Evolutionary conservation across 495 filamentous ascomycete species (phyloP).

Genomic region (Xylaria bambusicola): DNA sequence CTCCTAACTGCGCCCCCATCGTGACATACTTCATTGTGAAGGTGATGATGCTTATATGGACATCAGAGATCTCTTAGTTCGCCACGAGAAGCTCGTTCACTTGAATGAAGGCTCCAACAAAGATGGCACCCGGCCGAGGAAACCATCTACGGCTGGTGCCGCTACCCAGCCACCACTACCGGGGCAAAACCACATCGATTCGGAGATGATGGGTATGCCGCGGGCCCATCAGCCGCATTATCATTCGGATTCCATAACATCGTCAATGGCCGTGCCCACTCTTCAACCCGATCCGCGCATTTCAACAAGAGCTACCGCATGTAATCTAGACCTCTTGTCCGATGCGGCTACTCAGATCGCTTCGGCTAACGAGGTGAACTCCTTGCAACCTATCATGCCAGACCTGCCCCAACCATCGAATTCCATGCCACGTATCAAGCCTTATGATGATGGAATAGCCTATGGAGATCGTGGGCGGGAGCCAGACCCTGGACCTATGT

Average conservation of each 20-base stretch:
- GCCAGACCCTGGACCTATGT: slow-evolving; percentile 43
- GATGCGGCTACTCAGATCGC: slow-evolving; percentile 54
- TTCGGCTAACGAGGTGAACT: slow-evolving; percentile 49
- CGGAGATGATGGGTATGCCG: slow-evolving; percentile 47
- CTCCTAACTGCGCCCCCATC: slow-evolving; percentile 20
- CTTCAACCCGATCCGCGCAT: slow-evolving; percentile 44
- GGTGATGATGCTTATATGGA: slow-evolving; percentile 52
- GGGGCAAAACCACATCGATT: slow-evolving; percentile 43
- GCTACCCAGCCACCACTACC: slow-evolving; percentile 30
- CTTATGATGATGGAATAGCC: slow-evolving; percentile 44
- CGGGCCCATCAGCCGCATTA: slow-evolving; percentile 39
- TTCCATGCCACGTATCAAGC: slow-evolving; percentile 46
- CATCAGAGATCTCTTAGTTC: slow-evolving; percentile 70
- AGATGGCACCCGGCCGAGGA: slow-evolving; percentile 48
- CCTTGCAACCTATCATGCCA: slow-evolving; percentile 50
- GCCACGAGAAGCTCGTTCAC: slow-evolving; percentile 74
- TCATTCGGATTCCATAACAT: slow-evolving; percentile 39
- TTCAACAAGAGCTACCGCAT: slow-evolving; percentile 46
- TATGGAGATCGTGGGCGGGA: slow-evolving; percentile 47
- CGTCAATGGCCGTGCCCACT: slow-evolving; percentile 38
- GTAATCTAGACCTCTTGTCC: slow-evolving; percentile 54
- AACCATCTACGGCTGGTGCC: slow-evolving; percentile 44
- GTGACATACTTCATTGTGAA: slow-evolving; percentile 17
- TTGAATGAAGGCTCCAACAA: slow-evolving; percentile 59
- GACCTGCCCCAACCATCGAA: slow-evolving; percentile 40